Conservation (phyloP, 768 basidiomycete species). For the Coprinellus micaceus region DNA sequence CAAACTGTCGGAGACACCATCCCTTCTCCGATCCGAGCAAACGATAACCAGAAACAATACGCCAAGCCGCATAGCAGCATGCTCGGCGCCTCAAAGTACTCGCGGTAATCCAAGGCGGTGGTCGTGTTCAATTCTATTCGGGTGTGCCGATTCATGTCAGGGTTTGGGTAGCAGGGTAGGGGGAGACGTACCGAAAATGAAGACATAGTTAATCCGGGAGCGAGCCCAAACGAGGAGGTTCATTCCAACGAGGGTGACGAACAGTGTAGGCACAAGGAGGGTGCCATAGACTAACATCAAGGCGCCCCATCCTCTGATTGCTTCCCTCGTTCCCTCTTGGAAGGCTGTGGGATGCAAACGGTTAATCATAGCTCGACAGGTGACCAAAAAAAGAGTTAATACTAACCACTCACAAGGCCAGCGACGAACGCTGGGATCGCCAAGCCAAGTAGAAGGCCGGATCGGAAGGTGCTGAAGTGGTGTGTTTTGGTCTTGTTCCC, state of each 20-base stretch:
- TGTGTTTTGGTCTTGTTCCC: conserved; percentile 50
- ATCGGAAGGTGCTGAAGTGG: conserved; percentile 69
- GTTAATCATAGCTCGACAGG: neutral
- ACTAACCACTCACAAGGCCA: conserved; percentile 60
- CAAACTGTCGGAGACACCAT: conserved; percentile 66
- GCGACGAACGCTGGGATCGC: conserved; percentile 64
- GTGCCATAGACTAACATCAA: conserved; percentile 78
- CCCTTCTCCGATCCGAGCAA: conserved; percentile 54
- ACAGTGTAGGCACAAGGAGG: conserved; percentile 68
- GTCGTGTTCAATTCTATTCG: conserved; percentile 64
- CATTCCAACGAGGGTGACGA: conserved; percentile 73
- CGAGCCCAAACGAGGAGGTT: conserved; percentile 78
- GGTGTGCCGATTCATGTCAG: neutral
- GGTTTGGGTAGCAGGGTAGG: conserved; percentile 12
- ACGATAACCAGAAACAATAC: conserved; percentile 84
- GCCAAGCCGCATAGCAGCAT: conserved; percentile 70
- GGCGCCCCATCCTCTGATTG: conserved; percentile 66
- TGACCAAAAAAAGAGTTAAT: neutral
- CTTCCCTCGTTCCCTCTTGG: conserved; percentile 44
- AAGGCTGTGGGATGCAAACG: conserved; percentile 40
- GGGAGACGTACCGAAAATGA: conserved; percentile 71
- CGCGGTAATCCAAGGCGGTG: conserved; percentile 70
- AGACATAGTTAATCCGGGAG: conserved; percentile 86
- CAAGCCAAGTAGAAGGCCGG: conserved; percentile 69
- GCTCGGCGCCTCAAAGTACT: conserved; percentile 74